Evolutionary conservation across 1,284 basidiomycete species (phyloP), one percentile per base, ranked within the genome.

Genomic region (Malassezia vespertilionis): DNA sequence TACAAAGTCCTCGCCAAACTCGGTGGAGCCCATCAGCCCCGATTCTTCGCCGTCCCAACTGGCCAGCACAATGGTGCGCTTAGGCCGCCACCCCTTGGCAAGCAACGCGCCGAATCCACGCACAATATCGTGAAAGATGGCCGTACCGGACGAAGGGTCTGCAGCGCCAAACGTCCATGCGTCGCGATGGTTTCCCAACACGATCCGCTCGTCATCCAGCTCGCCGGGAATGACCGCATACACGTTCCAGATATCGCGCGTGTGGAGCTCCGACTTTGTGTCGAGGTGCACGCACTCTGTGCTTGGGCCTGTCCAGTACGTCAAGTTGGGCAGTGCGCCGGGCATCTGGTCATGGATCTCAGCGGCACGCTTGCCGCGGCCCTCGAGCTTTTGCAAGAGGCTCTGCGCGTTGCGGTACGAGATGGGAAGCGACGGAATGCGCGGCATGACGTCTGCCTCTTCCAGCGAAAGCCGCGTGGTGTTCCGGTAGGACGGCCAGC

Each of bases 21-120:
- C 86, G 5, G 84, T 88, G 58, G 81, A 82, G 10, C 88, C 88
- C 34, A 93, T 75, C 28, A 91, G 76, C 22, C 87, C 87, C 52
- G 87, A 86, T 76, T 89, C 90, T 73, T 95, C 89, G 0, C 80
- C 90, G 71, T 91, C 87, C 88, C 86, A 93, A 54, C 81, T 84
- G 4, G 84, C 86, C 41, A 95, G 76, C n/a, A 91, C 72, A 60
- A 91, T 80, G 14, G 85, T 90, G 46, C 89, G 76, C 31, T 89
- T 73, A 4, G 90, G 90, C 61, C 80, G 84, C 90, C 90, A 96
- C 21, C 87, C 89, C 12, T 74, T 75, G 55, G 74, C 74, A 18
- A 84, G 65, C 2, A 95, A 75, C 8, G 74, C 72, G 24, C 86
- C 87, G 47, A 89, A 78, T n/a, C 84, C 86, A 27, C 80, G 79